phyloP scores from a whole-genome alignment of 345 rosid species.

The Balakata baccata region DNA sequence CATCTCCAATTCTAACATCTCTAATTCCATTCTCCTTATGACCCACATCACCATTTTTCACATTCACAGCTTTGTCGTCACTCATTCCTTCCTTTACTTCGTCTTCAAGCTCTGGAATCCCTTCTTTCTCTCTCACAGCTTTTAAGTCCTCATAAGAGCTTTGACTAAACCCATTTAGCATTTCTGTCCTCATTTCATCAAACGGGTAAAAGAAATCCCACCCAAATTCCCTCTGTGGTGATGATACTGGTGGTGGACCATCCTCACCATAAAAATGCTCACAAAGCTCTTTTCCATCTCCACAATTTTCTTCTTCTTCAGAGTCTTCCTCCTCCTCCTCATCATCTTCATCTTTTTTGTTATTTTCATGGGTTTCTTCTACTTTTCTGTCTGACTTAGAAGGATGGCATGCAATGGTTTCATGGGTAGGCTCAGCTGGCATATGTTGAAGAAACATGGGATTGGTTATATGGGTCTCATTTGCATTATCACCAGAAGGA shows the following conservation, averaged over 20 bases:
- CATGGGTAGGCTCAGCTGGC: constrained; percentile 21
- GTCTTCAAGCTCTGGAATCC: constrained; percentile 41
- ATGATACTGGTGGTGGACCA: constrained; percentile 18
- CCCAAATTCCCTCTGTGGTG: constrained; percentile 21
- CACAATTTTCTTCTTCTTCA: constrained; percentile 17
- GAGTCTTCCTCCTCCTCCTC: not conserved
- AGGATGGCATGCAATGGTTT: constrained; percentile 13
- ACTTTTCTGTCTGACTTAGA: constrained; percentile 1
- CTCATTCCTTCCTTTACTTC: constrained; percentile 19
- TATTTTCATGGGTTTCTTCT: constrained; percentile 7
- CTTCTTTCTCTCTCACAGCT: constrained; percentile 33
- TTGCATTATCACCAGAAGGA: constrained; percentile 15
- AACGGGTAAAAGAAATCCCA: constrained; percentile 47
- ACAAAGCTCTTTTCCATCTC: constrained; percentile 19
- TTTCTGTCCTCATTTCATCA: constrained; percentile 23
- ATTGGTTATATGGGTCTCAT: constrained; percentile 8
- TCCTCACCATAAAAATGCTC: constrained; percentile 25
- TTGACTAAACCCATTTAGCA: constrained; percentile 13
- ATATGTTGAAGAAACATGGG: constrained; percentile 24
- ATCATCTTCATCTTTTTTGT: not conserved
- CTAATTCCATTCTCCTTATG: constrained; percentile 8
- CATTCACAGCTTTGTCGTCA: constrained; percentile 19
- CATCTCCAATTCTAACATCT: not conserved
- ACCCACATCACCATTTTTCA: constrained; percentile 12
- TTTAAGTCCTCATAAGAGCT: constrained; percentile 24